phyloP scores from a whole-genome alignment of 2,329 filamentous ascomycete species.

The Scedosporium apiospermum region DNA sequence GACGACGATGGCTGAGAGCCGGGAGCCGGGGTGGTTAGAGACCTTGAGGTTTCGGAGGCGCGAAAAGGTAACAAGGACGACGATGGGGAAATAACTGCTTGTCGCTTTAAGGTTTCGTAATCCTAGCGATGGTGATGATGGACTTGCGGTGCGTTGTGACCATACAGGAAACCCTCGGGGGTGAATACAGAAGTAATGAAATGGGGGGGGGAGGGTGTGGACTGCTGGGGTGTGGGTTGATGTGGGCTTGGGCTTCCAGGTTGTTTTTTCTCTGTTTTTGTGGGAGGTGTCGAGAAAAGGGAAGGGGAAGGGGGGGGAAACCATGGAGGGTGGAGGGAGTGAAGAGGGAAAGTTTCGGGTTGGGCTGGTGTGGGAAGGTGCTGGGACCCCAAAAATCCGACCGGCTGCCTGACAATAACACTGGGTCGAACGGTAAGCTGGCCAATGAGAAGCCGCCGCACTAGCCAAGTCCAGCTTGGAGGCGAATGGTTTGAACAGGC shows the following conservation, averaged over 20 bases:
- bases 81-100: background rate
- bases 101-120: constrained; percentile 7
- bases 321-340: constrained; percentile 8
- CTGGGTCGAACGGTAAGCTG: constrained; percentile 1
- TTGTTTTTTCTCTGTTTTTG: constrained; percentile 7
- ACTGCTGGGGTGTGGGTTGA: constrained; percentile 9
- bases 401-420: constrained; percentile 5
- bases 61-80: constrained; percentile 2
- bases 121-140: constrained; percentile 8
- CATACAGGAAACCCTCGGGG: constrained; percentile 9
- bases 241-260: constrained; percentile 6
- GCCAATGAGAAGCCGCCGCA: background rate
- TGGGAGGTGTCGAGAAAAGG: constrained; percentile 5
- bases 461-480: background rate
- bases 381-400: constrained; percentile 5
- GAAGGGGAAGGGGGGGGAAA: constrained; percentile 4
- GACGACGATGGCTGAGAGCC: constrained; percentile 5
- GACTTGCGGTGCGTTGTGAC: constrained; percentile 7
- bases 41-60: constrained; percentile 3
- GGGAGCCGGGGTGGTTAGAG: background rate
- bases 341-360: constrained; percentile 8
- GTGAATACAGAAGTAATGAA: constrained; percentile 8
- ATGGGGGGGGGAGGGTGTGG: constrained; percentile 8
- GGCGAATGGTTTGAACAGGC: background rate
- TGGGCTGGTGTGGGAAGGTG: constrained; percentile 6